Percentiles rank a stretch among this genome's conserved stretches.
Evolutionary conservation across 805 yeast species (phyloP).

Genomic region (Candida jianshihensis): DNA sequence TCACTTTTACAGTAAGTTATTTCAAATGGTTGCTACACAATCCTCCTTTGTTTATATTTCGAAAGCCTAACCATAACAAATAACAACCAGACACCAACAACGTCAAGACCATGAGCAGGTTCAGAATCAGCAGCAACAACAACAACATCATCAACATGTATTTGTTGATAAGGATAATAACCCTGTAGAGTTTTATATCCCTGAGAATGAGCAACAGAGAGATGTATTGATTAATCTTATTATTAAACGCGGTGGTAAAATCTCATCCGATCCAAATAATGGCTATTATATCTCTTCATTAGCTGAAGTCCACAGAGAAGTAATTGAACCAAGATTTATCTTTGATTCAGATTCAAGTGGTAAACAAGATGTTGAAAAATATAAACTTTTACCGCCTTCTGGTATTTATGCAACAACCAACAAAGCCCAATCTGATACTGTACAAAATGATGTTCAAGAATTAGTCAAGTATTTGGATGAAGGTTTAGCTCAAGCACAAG

Average conservation of each 20-base stretch:
- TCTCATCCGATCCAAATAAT: conserved; percentile 6
- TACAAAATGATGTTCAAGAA: conserved; percentile 8
- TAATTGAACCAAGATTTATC: conserved; percentile 18
- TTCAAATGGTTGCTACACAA: background rate
- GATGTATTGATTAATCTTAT: conserved; percentile 8
- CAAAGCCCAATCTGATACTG: conserved; percentile 1
- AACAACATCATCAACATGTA: background rate
- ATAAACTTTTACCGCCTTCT: conserved; percentile 9
- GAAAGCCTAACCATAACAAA: background rate
- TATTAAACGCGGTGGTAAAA: conserved; percentile 16
- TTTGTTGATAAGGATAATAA: conserved; percentile 3
- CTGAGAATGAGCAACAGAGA: conserved; percentile 15
- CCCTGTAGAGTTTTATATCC: conserved; percentile 17
- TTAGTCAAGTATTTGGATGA: conserved; percentile 9
- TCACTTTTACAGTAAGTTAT: background rate
- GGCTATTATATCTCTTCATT: conserved; percentile 15
- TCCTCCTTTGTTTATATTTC: background rate
- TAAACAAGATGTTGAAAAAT: conserved; percentile 7
- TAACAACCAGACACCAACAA: background rate
- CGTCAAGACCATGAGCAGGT: background rate
- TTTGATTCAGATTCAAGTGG: conserved; percentile 13
- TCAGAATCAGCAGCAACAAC: background rate
- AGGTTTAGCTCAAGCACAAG: background rate
- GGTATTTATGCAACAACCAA: conserved; percentile 1
- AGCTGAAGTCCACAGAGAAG: conserved; percentile 12